Evolutionary conservation across 768 basidiomycete genomes (phyloP).

Genomic region (Tylopilus vinaceipallidus): DNA sequence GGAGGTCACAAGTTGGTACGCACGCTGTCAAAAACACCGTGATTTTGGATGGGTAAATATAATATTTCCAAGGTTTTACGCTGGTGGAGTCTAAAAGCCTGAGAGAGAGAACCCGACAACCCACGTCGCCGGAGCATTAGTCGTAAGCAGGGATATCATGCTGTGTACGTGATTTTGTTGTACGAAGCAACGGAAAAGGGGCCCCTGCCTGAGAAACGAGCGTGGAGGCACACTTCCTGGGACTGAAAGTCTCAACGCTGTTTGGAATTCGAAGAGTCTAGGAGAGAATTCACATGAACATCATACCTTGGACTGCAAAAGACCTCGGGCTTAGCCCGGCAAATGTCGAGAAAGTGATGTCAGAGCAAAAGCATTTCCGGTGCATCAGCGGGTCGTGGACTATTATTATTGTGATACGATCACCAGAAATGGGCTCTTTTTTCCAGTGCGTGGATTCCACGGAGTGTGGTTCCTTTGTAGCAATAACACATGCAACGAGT

Average conservation of each 20-base stretch:
- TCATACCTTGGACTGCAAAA: slow-evolving; percentile 16
- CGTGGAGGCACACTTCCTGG: slow-evolving; percentile 1
- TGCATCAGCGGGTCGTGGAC: slow-evolving; percentile 12
- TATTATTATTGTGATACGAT: slow-evolving; percentile 5
- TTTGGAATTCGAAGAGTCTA: slow-evolving; percentile 5
- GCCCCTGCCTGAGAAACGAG: slow-evolving; percentile 26
- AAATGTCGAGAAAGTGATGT: slow-evolving; percentile 18
- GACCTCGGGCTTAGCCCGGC: slow-evolving; percentile 21
- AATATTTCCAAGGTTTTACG: slow-evolving; percentile 10
- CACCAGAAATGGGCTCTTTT: slow-evolving; percentile 2
- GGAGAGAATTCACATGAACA: slow-evolving; percentile 16
- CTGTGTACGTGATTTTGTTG: slow-evolving; percentile 28
- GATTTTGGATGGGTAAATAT: slow-evolving; percentile 8
- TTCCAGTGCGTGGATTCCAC: slow-evolving; percentile 12
- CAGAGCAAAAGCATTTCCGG: slow-evolving; percentile 15
- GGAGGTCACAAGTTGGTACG: slow-evolving; percentile 8
- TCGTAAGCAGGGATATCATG: slow-evolving; percentile 8
- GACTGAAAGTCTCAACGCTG: slow-evolving; percentile 7
- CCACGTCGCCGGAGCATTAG: slow-evolving; percentile 8
- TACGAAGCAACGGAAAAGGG: slow-evolving; percentile 15
- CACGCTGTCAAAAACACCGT: slow-evolving; percentile 25
- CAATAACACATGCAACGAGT: slow-evolving; percentile 2
- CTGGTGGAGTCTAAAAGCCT: slow-evolving; percentile 24
- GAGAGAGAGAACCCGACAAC: slow-evolving; percentile 19
- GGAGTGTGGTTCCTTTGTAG: slow-evolving; percentile 5